Evolutionary conservation across 768 basidiomycete genomes (phyloP), one percentile per base, ranked within the genome.

Genomic region (Lentinula aciculospora): DNA sequence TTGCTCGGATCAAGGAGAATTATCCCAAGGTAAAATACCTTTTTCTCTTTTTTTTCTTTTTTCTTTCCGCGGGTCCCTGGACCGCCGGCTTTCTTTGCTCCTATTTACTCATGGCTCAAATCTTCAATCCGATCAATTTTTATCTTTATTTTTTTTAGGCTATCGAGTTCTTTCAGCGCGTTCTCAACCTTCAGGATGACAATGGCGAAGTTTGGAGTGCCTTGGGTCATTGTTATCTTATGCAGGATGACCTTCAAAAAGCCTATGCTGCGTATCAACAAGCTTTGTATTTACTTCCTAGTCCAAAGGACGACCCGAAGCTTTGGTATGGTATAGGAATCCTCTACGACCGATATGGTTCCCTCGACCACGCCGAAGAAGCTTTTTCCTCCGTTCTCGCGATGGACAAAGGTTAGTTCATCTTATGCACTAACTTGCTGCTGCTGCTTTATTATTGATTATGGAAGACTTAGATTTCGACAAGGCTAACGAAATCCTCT

Each of bases 261-360:
- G 97, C 97, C 0, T 98, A 98, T 72, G 88, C 92, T 1, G 95
- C 97, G 15, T 99, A 99, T 72, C 95, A 99, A 73, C 96, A 98
- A 70, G 97, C 97, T 2, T 81, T 99, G 23, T 98, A 96, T 70
- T 81, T 95, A 61, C 83, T 99, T 36, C 93, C 93, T 2, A 95
- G 96, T 65, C 96, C 96, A 15, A 97, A 97, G 81, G 86, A 98
- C 82, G 97, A 99, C 71, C 95, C 96, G 3, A 98, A 98, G 68
- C 79, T 99, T 8, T 99, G 97, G 97, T 99, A 98, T 69, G 97
- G 97, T 34, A 98, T 99, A 68, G 97, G 97, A 32, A 98, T 98
- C 58, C 85, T 98, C 32, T 98, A 99, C 66, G 97, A 99, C 77
- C 88, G 97, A 29, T 99, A 98, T 66, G 97, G 97, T 15, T 95